These are phyloP conservation scores for Rhodomyrtus psidioides DNA, from an alignment of 441 rosid species.

Conservation along the genomic window DNA sequence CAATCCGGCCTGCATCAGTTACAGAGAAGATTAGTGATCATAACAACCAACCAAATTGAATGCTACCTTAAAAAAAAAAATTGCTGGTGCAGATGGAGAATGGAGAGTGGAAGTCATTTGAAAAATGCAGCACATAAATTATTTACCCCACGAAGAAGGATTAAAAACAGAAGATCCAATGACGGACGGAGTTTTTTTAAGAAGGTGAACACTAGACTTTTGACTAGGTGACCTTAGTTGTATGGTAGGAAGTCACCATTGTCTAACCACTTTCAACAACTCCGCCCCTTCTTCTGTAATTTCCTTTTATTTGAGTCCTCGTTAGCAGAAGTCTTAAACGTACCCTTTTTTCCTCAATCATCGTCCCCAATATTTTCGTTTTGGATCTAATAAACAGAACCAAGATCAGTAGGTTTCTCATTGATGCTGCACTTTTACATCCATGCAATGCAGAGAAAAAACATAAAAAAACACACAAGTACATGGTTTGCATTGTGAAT, in stretches of 20 bases:
- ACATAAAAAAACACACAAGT: too few species aligned
- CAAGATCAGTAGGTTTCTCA: neutral
- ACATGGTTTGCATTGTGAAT: too few species aligned
- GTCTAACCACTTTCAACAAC: neutral
- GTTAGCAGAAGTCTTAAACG: neutral
- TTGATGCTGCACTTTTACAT: too few species aligned
- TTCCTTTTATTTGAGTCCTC: neutral
- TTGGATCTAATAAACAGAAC: neutral
- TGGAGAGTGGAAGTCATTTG: neutral
- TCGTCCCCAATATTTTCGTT: neutral
- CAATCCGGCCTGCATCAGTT: too few species aligned
- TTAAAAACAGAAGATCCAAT: neutral
- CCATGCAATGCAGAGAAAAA: too few species aligned
- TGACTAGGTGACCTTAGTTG: neutral
- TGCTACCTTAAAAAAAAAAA: neutral
- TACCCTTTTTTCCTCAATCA: neutral
- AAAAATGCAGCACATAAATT: neutral
- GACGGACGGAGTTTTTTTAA: neutral
- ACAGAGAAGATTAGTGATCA: too few species aligned
- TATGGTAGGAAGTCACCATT: neutral
- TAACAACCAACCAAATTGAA: neutral
- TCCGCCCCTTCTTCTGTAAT: neutral
- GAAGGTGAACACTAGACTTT: neutral
- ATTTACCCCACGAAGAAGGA: neutral
- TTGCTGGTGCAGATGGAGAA: neutral